phyloP scores from a whole-genome alignment of 768 basidiomycete genomes.

The Trametopsis cervina region DNA sequence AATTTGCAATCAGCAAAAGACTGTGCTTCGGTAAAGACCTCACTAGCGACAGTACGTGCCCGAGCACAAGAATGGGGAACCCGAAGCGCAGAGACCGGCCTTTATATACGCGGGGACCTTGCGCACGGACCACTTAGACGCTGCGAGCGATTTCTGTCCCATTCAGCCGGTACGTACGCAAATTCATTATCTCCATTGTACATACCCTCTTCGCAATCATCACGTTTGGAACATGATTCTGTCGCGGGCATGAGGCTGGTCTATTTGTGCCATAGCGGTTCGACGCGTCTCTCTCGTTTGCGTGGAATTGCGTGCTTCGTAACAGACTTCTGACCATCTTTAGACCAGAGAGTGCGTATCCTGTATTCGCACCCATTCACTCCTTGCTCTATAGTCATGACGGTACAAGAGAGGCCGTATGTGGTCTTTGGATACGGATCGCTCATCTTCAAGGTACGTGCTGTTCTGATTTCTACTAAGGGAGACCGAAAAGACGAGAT shows the following conservation, averaged over 20 bases:
- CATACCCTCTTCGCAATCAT: no score
- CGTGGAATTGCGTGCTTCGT: no score
- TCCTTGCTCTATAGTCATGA: neutral
- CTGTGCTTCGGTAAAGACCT: constrained; percentile 94
- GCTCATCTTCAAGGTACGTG: constrained; percentile 77
- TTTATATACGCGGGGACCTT: constrained; percentile 30
- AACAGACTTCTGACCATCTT: no score
- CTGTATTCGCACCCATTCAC: no score
- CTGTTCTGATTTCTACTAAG: constrained; percentile 58
- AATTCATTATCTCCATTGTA: no score
- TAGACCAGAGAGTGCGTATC: no score
- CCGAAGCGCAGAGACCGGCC: neutral
- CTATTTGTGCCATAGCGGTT: no score
- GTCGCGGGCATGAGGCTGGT: no score
- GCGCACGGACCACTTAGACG: constrained; percentile 52
- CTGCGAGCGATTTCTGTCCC: no score
- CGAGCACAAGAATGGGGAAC: constrained; percentile 75
- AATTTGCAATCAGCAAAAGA: constrained; percentile 97
- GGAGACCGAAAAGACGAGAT: constrained; percentile 90
- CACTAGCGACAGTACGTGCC: constrained; percentile 94
- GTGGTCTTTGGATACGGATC: constrained; percentile 92
- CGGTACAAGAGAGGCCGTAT: constrained; percentile 31
- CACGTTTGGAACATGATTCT: no score
- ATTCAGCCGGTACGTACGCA: no score
- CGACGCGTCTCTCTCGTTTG: no score